Percentiles rank a stretch among this genome's conserved stretches.
Evolutionary conservation across 1,139 yeast genomes (phyloP).

Genomic region (Suhomyces ambrosiae): DNA sequence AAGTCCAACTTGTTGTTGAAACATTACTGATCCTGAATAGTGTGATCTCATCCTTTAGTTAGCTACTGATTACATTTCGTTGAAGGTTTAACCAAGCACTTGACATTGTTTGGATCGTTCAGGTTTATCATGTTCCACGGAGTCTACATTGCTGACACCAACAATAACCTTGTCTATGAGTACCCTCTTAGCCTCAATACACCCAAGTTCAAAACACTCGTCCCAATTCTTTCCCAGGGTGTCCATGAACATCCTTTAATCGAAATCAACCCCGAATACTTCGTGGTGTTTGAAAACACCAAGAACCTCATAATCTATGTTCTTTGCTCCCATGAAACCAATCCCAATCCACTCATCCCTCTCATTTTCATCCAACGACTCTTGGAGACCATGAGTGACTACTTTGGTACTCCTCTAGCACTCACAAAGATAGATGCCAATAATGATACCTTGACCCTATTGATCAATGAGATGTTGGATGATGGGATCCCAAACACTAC

Average conservation of each 20-base stretch:
- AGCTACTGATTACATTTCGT: too few species aligned
- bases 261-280: constrained; percentile 33
- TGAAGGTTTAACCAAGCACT: too few species aligned
- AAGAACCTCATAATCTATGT: constrained; percentile 31
- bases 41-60: too few species aligned
- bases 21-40: too few species aligned
- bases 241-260: constrained; percentile 21
- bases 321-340: constrained; percentile 23
- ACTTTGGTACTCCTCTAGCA: constrained; percentile 60
- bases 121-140: constrained; percentile 55
- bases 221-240: constrained; percentile 2
- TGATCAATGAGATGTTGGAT: constrained; percentile 69
- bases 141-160: constrained; percentile 62
- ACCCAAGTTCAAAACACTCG: constrained; percentile 52
- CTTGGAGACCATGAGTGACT: constrained; percentile 54
- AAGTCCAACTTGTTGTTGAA: too few species aligned
- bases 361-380: constrained; percentile 56
- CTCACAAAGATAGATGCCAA: constrained; percentile 63
- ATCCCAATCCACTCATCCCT: constrained; percentile 53
- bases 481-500: constrained; percentile 73
- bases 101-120: too few species aligned
- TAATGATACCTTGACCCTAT: constrained; percentile 62
- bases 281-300: constrained; percentile 27
- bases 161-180: constrained; percentile 56
- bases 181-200: constrained; percentile 53